phyloP scores from a whole-genome alignment of 257 asterid genomes.

The Primulina eburnea region DNA sequence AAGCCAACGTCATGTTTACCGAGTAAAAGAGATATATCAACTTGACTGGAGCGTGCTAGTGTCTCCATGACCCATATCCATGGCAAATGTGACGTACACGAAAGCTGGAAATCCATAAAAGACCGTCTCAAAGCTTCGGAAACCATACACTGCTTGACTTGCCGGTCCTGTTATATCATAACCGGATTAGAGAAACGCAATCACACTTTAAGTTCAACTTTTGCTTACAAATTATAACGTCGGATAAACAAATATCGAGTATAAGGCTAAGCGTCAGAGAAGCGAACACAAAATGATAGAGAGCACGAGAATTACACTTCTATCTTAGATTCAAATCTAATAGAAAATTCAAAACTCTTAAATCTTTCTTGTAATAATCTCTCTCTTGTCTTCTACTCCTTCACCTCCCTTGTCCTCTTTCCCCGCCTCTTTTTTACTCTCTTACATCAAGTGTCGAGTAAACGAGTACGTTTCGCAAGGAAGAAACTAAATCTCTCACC shows the following conservation, averaged over 20 bases:
- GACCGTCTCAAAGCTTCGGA: conserved; percentile 31
- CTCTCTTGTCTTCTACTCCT: too few relatives aligned
- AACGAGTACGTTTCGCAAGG: background rate
- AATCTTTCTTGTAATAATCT: too few relatives aligned
- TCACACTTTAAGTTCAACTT: background rate
- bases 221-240: background rate
- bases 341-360: too few relatives aligned
- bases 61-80: conserved; percentile 62
- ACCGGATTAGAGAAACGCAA: background rate
- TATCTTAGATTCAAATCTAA: background rate
- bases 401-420: too few relatives aligned
- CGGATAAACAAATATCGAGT: background rate
- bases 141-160: conserved; percentile 22
- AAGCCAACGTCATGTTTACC: conserved; percentile 31
- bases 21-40: conserved; percentile 44
- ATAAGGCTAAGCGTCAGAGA: background rate
- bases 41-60: conserved; percentile 41
- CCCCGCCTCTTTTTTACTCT: too few relatives aligned
- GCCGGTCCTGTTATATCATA: background rate
- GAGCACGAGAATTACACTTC: background rate
- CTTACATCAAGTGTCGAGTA: background rate
- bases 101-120: conserved; percentile 38
- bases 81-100: conserved; percentile 40
- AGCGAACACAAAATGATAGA: background rate
- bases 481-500: background rate